phyloP scores from a whole-genome alignment of 495 filamentous ascomycete species.

The Staphylotrichum tortipilum region DNA sequence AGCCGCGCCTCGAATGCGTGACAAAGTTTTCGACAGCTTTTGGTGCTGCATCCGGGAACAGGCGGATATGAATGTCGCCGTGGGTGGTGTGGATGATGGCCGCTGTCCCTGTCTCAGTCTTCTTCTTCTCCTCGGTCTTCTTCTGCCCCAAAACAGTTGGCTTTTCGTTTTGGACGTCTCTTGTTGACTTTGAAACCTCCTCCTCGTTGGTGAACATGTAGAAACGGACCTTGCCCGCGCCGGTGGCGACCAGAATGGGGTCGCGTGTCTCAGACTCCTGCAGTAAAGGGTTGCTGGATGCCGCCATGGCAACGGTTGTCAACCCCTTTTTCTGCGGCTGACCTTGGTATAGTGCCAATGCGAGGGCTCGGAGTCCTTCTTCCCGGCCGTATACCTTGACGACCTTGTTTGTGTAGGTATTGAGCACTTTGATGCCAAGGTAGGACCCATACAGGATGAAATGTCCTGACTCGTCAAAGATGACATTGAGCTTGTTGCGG shows the following conservation, averaged over 20 bases:
- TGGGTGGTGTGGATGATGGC: conserved; percentile 88
- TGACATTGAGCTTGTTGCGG: conserved; percentile 69
- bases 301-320: conserved; percentile 96
- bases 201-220: conserved; percentile 96
- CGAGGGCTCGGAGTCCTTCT: conserved; percentile 74
- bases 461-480: conserved; percentile 92
- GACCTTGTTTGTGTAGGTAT: conserved; percentile 85
- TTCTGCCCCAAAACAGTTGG: conserved; percentile 48
- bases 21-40: conserved; percentile 99
- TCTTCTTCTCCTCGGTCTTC: conserved; percentile 45
- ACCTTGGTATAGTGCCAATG: conserved; percentile 88
- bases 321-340: conserved; percentile 85
- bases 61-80: conserved; percentile 88
- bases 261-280: conserved; percentile 88
- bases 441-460: conserved; percentile 94
- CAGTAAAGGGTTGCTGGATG: conserved; percentile 83
- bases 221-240: conserved; percentile 82
- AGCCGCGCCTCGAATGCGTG: conserved; percentile 76
- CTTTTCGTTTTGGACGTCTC: conserved; percentile 94
- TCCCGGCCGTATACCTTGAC: conserved; percentile 83
- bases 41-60: conserved; percentile 88
- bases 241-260: conserved; percentile 78
- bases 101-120: conserved; percentile 60
- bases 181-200: conserved; percentile 70
- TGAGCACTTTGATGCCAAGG: conserved; percentile 84